Evolutionary conservation across 257 asterid genomes (phyloP), one percentile per base, ranked within the genome.

Genomic region (Gentiana dahurica): DNA sequence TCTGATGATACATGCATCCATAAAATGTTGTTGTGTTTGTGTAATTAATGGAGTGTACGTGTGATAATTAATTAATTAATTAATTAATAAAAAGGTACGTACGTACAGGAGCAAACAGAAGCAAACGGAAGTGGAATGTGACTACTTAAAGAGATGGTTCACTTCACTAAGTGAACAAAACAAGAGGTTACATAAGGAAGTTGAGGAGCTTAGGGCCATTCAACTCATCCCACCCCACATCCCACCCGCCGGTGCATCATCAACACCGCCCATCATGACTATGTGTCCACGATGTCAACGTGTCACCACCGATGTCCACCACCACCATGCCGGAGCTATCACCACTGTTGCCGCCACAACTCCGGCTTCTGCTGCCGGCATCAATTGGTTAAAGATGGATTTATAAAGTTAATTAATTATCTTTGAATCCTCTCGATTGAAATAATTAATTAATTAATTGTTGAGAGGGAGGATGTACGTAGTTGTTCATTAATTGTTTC

Each of bases 261-360:
- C 82, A 67, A 24, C 24, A 24, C 24, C 24, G 24, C 24, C 24
- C 24, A 24, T 24, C 24, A 68, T 79, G 55, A 75, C 89, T 0
- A 84, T 87, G 95, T 87, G 95, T 68, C 91, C 95, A n/a, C 74
- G 78, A 12, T 87, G 95, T 43, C 71, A 84, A 71, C 79, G 86
- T 2, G 79, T 87, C 65, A 68, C 84, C 36, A 35, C 72, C 46
- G 60, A 24, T 3, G 34, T 34, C 53, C 48, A 54, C 12, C 24
- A 41, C 46, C 47, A 59, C 64, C 52, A 44, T 5, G 60, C 56
- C 53, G 53, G 62, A 35, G 34, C 67, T 24, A 24, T 24, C 7
- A 45, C 55, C 8, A 2, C 53, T 49, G 5, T 37, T 12, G 33
- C 12, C 33, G 50, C 69, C 60, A 5, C 63, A 50, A 39, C 53